Evolutionary conservation across 768 basidiomycete species (phyloP), one percentile per base, ranked within the genome.

Genomic region (Clitopilus passeckerianus): DNA sequence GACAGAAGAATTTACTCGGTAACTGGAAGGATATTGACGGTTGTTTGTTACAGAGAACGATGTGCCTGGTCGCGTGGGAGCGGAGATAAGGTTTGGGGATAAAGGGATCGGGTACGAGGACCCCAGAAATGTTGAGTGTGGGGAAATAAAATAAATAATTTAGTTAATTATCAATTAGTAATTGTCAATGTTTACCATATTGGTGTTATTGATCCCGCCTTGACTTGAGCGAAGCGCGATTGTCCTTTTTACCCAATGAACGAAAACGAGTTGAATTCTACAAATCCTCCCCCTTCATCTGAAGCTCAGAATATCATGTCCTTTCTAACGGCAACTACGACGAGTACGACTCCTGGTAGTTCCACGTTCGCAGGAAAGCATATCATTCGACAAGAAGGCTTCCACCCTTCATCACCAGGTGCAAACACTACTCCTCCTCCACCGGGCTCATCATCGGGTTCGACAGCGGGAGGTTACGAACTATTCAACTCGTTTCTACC

Each of bases 361-460:
- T 50, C 46, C 16, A n/a, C 46, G 46, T 50, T 50, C 20, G 46
- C 46, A 50, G 46, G 84, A 15, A 82, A 83, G 62, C 68, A 66
- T 2, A 68, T 67, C 60, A 74, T 90, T 63, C 77, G 88, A 60
- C 85, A 88, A 67, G 86, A 90, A 73, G 90, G 90, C 65, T 91
- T 91, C 70, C 86, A 89, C 62, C 70, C 86, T 34, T 67, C 65
- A 64, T 72, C 61, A 60, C 72, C 34, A 53, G 72, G 62, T 58
- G 37, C 37, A n/a, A 41, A 41, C 37, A 72, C 53, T 62, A 71
- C 59, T 64, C 70, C 50, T 63, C 68, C 64, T 64, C 64, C 57
- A 60, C 65, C 60, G 5, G 46, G 46, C 22, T 50, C 46, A 18
- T 50, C 46, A 22, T 50, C 46, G 20, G 54, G 54, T 33, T 33